Conservation (phyloP, 1,139 yeast genomes). For the Pichia sp. region DNA sequence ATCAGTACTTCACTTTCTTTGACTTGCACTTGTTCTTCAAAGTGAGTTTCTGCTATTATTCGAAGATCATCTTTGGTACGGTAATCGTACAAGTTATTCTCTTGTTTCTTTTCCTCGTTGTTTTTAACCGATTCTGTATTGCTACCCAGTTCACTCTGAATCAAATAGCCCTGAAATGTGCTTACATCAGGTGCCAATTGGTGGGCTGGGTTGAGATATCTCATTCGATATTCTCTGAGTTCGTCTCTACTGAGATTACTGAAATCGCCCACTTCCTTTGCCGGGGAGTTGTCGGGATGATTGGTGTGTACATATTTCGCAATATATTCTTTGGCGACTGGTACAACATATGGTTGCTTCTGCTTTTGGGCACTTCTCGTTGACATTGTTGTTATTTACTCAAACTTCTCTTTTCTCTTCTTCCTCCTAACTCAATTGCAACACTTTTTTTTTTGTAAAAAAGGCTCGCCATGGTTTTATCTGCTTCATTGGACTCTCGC, state of each 20-base stretch:
- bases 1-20: conserved; percentile 75
- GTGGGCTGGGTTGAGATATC: conserved; percentile 34
- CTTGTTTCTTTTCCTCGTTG: conserved; percentile 18
- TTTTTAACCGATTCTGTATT: conserved; percentile 34
- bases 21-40: conserved; percentile 42
- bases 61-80: conserved; percentile 21
- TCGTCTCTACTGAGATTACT: conserved; percentile 42
- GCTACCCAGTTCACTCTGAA: conserved; percentile 58
- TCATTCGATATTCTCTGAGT: conserved; percentile 49
- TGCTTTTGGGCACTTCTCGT: conserved; percentile 12
- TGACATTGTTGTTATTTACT: conserved; percentile 3
- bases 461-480: too few relatives aligned
- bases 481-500: too few relatives aligned
- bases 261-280: conserved; percentile 52
- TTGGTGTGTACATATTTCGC: conserved; percentile 55
- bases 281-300: conserved; percentile 49
- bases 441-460: too few relatives aligned
- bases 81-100: conserved; percentile 22
- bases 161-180: conserved; percentile 51
- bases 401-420: too few relatives aligned
- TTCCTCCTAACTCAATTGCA: too few relatives aligned
- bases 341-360: conserved; percentile 29
- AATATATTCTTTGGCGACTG: conserved; percentile 52
- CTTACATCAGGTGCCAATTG: conserved; percentile 40
- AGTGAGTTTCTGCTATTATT: conserved; percentile 42